A percentile compares a stretch with the other conserved stretches of the same genome.
Conservation (phyloP, 2,329 filamentous ascomycete species). For the Fusarium chlamydosporum region DNA sequence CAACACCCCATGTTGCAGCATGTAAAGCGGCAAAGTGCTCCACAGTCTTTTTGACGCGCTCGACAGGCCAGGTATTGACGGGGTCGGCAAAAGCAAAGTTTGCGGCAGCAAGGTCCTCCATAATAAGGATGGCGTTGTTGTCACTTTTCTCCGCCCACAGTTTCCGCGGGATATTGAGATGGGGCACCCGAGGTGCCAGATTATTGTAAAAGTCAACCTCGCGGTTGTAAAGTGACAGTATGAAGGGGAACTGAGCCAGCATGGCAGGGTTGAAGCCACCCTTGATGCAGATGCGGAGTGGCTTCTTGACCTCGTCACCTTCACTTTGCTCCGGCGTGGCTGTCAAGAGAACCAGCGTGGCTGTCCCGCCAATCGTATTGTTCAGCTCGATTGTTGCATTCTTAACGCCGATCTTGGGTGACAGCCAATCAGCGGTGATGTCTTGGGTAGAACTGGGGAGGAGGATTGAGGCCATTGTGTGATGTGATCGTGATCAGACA, state of each 20-base stretch:
- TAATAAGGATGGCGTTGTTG: constrained; percentile 20
- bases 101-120: constrained; percentile 24
- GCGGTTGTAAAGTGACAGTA: constrained; percentile 20
- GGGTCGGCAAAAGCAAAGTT: constrained; percentile 21
- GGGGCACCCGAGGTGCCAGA: constrained; percentile 20
- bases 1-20: constrained; percentile 23
- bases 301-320: background rate
- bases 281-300: constrained; percentile 20
- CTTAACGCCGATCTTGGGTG: constrained; percentile 19
- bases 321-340: constrained; percentile 6
- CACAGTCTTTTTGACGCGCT: constrained; percentile 25
- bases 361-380: constrained; percentile 18
- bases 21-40: constrained; percentile 30
- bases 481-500: background rate
- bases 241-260: constrained; percentile 20
- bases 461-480: constrained; percentile 1
- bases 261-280: constrained; percentile 31
- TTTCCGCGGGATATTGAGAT: constrained; percentile 26
- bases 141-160: constrained; percentile 26
- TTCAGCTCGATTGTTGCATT: constrained; percentile 26
- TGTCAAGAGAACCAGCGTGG: constrained; percentile 17
- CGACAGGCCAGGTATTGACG: constrained; percentile 24
- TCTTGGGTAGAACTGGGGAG: constrained; percentile 15
- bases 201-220: constrained; percentile 33
- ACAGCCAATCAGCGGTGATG: constrained; percentile 23